These are phyloP conservation scores for Kuraishia ogatae DNA, from an alignment of 805 yeast species.

Conservation along the genomic window DNA sequence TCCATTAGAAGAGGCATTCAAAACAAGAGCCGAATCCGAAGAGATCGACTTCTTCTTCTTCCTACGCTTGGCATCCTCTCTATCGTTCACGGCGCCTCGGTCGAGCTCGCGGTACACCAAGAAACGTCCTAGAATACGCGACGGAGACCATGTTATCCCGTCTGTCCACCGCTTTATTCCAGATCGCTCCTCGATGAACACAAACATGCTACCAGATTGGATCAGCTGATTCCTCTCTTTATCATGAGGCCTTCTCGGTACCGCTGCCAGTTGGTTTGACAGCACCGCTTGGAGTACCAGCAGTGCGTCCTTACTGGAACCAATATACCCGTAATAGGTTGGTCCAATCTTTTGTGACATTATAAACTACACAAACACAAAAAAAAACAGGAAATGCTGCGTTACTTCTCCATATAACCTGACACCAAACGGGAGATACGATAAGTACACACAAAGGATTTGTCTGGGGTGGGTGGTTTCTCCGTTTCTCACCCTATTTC, in stretches of 20 bases:
- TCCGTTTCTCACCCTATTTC: too few relatives aligned
- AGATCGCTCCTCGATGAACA: conserved; percentile 73
- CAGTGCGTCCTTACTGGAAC: conserved; percentile 77
- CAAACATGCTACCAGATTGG: conserved; percentile 71
- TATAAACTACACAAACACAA: too few relatives aligned
- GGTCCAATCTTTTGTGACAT: conserved; percentile 24
- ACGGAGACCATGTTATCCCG: conserved; percentile 92
- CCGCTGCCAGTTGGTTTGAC: conserved; percentile 47
- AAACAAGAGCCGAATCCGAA: background rate
- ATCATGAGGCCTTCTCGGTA: conserved; percentile 77
- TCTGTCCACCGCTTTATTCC: conserved; percentile 95
- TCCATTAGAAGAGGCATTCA: background rate
- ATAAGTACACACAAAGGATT: too few relatives aligned
- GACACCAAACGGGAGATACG: too few relatives aligned
- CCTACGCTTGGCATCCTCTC: conserved; percentile 2
- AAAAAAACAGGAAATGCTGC: too few relatives aligned
- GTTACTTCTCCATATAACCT: too few relatives aligned
- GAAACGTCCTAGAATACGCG: conserved; percentile 79
- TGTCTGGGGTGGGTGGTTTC: too few relatives aligned
- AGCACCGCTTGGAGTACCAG: conserved; percentile 74
- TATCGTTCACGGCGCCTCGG: conserved; percentile 26
- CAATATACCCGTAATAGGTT: conserved; percentile 68
- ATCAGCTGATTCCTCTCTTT: conserved; percentile 61
- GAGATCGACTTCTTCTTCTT: background rate
- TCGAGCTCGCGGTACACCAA: conserved; percentile 71